Percentiles rank a stretch among this genome's conserved stretches.
phyloP scores from a whole-genome alignment of 768 basidiomycete genomes.

The Calocybe gangraenosa region DNA sequence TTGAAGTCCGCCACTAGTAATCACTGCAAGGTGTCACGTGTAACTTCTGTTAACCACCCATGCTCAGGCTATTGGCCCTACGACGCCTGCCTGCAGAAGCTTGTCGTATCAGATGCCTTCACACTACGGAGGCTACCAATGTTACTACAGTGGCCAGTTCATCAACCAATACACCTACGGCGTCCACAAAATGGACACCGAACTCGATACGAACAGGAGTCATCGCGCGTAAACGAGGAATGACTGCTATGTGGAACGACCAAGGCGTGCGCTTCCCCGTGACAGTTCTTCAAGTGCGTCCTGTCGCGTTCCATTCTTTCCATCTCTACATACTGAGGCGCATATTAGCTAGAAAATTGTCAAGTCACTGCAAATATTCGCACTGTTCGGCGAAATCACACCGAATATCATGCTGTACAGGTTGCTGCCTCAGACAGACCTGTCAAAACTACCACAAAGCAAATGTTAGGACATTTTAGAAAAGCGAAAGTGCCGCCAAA shows the following conservation, averaged over 20 bases:
- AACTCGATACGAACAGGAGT: slow-evolving; percentile 85
- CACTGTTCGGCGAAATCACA: slow-evolving; percentile 58
- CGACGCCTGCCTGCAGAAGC: slow-evolving; percentile 30
- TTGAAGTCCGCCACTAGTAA: slow-evolving; percentile 23
- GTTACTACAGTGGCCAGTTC: slow-evolving; percentile 27
- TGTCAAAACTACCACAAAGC: slow-evolving; percentile 65
- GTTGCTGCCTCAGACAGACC: slow-evolving; percentile 80
- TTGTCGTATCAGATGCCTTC: slow-evolving; percentile 34
- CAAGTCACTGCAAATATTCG: slow-evolving; percentile 82
- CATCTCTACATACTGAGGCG: background rate
- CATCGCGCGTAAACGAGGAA: slow-evolving; percentile 93
- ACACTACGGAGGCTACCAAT: slow-evolving; percentile 33
- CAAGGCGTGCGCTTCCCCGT: slow-evolving; percentile 86
- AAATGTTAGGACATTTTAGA: slow-evolving; percentile 87
- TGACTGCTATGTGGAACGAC: slow-evolving; percentile 91
- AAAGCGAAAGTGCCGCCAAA: slow-evolving; percentile 83
- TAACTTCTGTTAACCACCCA: slow-evolving; percentile 21
- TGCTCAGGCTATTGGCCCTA: slow-evolving; percentile 53
- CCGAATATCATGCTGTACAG: slow-evolving; percentile 89
- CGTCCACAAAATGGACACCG: slow-evolving; percentile 69
- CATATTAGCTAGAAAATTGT: slow-evolving; percentile 72
- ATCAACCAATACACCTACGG: slow-evolving; percentile 22
- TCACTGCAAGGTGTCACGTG: slow-evolving; percentile 2
- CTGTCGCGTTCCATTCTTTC: background rate
- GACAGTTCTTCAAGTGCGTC: slow-evolving; percentile 85